A percentile compares a stretch with the other conserved stretches of the same genome.
Evolutionary conservation across 176 grass and related monocot genomes (phyloP).

Genomic region (Phoenix roebelenii): DNA sequence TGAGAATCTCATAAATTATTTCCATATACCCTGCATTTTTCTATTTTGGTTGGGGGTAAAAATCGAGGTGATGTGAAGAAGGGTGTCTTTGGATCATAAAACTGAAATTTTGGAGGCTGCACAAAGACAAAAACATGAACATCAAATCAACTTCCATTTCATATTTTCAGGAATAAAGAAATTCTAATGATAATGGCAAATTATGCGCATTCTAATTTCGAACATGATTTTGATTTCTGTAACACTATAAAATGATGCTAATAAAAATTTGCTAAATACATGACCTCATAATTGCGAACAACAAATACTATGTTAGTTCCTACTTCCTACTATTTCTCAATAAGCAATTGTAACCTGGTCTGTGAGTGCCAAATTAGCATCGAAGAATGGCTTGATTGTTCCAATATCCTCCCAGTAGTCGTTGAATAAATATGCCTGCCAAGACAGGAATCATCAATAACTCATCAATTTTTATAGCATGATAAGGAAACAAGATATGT

Average conservation of each 20-base stretch:
- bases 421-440: constrained; percentile 53
- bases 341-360: constrained; percentile 32
- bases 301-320: too few species aligned
- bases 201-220: too few species aligned
- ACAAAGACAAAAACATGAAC: not conserved
- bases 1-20: not conserved
- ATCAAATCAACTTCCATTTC: too few species aligned
- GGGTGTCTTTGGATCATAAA: constrained; percentile 7
- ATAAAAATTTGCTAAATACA: not conserved
- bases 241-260: not conserved
- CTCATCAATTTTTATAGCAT: not conserved
- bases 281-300: too few species aligned
- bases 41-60: constrained; percentile 9
- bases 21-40: constrained; percentile 13
- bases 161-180: too few species aligned
- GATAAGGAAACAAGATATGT: not conserved
- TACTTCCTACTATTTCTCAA: not conserved
- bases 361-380: constrained; percentile 73
- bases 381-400: constrained; percentile 69
- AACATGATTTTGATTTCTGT: too few species aligned
- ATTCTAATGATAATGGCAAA: too few species aligned
- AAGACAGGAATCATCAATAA: not conserved
- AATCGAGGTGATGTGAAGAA: constrained; percentile 9
- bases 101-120: constrained; percentile 6
- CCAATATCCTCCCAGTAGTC: constrained; percentile 82